Evolutionary conservation across 345 rosid genomes (phyloP), one percentile per base, ranked within the genome.

Genomic region (Geranium brycei): DNA sequence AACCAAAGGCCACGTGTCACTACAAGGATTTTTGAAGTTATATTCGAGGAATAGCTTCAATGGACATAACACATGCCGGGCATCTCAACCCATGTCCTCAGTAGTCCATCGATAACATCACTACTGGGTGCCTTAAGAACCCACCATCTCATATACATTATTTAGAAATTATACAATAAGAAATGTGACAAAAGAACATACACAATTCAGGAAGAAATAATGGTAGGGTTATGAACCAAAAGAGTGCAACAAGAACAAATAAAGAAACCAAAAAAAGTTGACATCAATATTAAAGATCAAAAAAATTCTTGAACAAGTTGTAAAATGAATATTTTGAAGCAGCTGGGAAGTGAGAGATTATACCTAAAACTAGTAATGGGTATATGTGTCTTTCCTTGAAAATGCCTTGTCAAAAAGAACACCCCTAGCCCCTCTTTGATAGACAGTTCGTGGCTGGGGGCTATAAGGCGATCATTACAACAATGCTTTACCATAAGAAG

Each of bases 1-100:
- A 69, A 58, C 5, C n/a, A 17, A 0, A 51, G 2, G 71, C 72
- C 82, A 73, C 65, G 77, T 71, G 77, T 72, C 71, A 57, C 1
- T 2, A 0, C 2, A 19, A 14, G 47, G n/a, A 60, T 58, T 32
- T 38, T 7, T 35, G 0, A 35, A 4, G 10, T 35, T 35, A 1
- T 35, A 35, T 35, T 35, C 41, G 41, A 7, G 41, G 41, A 35
- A 35, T 7, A 35, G 10, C 41, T 35, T 35, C 7, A 7, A 35
- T 35, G 41, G 41, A 7, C 41, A 4, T 35, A 7, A 35, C 41
- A 35, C 41, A 7, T 35, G 41, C 7, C 41, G 41, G 41, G 41
- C 41, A 35, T 35, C 41, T 35, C 41, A 35, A 35, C 41, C 41
- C 41, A 35, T 35, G 41, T 7, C 41, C 41, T 35, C 10, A 7